phyloP scores from a whole-genome alignment of 2,329 filamentous ascomycete genomes.

The Aspergillus fructus region DNA sequence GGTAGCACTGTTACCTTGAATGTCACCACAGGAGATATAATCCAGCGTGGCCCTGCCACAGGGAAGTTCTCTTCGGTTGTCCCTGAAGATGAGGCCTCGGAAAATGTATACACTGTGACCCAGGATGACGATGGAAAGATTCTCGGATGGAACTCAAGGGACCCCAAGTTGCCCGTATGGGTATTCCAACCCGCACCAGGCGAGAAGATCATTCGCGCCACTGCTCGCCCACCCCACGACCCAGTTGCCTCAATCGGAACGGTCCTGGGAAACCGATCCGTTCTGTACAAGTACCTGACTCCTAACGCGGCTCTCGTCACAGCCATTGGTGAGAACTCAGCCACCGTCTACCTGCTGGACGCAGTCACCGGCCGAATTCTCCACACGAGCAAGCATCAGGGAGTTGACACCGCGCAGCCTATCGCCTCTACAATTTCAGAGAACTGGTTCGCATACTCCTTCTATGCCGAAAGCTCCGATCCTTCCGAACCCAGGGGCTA shows the following conservation, averaged over 20 bases:
- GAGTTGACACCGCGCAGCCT: conserved; percentile 71
- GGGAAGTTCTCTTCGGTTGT: conserved; percentile 33
- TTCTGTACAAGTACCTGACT: conserved; percentile 96
- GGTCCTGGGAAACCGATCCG: conserved; percentile 86
- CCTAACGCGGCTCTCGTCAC: conserved; percentile 79
- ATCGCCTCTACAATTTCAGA: conserved; percentile 80
- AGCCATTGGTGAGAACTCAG: conserved; percentile 60
- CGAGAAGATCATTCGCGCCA: conserved; percentile 68
- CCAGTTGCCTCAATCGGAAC: conserved; percentile 93
- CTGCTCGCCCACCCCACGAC: conserved; percentile 70
- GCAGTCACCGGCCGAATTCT: conserved; percentile 81
- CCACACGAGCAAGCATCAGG: conserved; percentile 66
- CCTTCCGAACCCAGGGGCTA: conserved; percentile 68
- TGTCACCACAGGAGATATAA: conserved; percentile 43
- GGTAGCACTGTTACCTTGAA: conserved; percentile 61
- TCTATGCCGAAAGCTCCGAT: conserved; percentile 58
- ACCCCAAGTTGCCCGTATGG: conserved; percentile 60
- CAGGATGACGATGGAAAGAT: conserved; percentile 41
- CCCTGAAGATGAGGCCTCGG: conserved; percentile 27
- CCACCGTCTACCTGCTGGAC: conserved; percentile 79
- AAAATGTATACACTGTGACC: conserved; percentile 44
- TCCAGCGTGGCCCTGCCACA: conserved; percentile 30
- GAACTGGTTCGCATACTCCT: conserved; percentile 93
- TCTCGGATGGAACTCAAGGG: conserved; percentile 43
- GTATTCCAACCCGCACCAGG: conserved; percentile 65